These are phyloP conservation scores for Halteria grandinella DNA, from an alignment of 73 alveolate genomes.

Conservation along the genomic window DNA sequence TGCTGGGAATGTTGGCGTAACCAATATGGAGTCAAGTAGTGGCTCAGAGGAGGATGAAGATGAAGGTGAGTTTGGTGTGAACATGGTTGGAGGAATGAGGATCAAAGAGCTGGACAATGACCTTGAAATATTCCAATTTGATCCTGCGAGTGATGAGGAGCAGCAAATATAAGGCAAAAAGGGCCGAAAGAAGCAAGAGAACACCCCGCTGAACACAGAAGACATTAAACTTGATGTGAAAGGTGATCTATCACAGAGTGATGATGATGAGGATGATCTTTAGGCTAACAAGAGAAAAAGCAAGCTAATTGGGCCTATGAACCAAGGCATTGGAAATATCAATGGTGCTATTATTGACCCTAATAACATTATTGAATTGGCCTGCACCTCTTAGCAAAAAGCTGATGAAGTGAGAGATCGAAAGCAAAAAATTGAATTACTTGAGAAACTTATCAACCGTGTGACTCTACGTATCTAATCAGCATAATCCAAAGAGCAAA, in stretches of 20 bases:
- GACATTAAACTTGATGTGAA: not conserved
- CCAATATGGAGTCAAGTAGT: not conserved
- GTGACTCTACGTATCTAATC: not conserved
- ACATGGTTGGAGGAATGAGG: conserved; percentile 46
- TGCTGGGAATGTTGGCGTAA: not conserved
- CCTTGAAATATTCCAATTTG: not conserved
- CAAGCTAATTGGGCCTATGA: no score
- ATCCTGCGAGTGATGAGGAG: not conserved
- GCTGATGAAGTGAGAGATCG: conserved; percentile 49
- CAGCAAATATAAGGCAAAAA: conserved; percentile 6
- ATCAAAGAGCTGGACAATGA: conserved; percentile 24
- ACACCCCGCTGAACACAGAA: not conserved
- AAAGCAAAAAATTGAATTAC: conserved; percentile 29
- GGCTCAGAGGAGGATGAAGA: not conserved
- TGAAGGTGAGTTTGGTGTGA: not conserved
- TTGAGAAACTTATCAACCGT: conserved; percentile 38
- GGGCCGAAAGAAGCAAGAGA: not conserved
- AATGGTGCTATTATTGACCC: conserved; percentile 14
- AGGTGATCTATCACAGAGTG: not conserved
- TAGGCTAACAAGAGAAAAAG: no score
- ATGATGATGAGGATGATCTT: not conserved
- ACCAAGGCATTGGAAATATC: not conserved
- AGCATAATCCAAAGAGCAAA: conserved; percentile 4
- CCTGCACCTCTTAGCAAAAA: conserved; percentile 49
- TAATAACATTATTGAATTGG: conserved; percentile 27